Evolutionary conservation across 345 rosid species (phyloP), one percentile per base, ranked within the genome.

Genomic region (Citrus sp.): DNA sequence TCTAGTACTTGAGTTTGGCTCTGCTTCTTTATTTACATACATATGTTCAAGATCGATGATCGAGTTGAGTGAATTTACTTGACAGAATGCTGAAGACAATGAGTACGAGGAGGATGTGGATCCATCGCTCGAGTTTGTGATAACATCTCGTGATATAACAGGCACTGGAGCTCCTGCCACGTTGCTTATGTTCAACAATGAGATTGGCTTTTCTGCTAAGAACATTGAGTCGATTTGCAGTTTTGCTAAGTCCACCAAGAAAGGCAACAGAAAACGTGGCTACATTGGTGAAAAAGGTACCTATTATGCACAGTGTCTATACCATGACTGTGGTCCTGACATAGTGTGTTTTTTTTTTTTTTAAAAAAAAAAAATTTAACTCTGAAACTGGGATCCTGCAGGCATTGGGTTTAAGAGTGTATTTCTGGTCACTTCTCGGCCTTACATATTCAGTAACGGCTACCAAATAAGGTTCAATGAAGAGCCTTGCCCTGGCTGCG

Each of bases 261-360:
- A 88, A 85, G 95, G 91, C 21, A 81, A 86, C 70, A 72, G 93
- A 70, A 89, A 85, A 74, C 81, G 82, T 7, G 95, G 97, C 40
- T 90, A 89, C 27, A 90, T 93, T 32, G 98, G 98, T 27, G 95
- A 93, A 82, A 93, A 93, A 86, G 98, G 98, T 34, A n/a, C 40
- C n/a, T 5, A n/a, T 38, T 38, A 67, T 67, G 54, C 49, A 37
- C 18, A 22, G 7, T 72, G 1, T 51, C 1, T 46, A 6, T 2
- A 13, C 28, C 27, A 14, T 25, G 42, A 40, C 30, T 1, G 4
- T 3, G 6, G 58, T 54, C 58, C 22, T 18, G 22, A 54, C 22
- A 54, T 54, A 18, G 22, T 0, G 1, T 18, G 6, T 54, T 54
- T 54, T 54, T 54, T 54, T 46, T 13, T 46, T 13, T 27, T 27